Conservation (phyloP, 31 red algal genomes). For the Bonnemaisonia californica region DNA sequence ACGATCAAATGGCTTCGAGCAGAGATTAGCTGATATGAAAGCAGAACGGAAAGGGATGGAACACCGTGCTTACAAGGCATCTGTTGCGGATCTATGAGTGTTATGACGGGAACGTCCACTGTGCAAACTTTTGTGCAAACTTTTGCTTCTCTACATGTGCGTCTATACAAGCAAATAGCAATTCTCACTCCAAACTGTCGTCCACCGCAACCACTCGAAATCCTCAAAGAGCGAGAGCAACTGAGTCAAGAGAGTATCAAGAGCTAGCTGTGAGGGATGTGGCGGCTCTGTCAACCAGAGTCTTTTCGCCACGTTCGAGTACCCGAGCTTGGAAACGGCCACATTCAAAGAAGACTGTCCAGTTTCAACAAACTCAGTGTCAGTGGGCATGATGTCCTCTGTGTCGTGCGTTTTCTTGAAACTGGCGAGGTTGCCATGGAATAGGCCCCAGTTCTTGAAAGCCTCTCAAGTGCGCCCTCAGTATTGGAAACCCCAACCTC, state of each 20-base stretch:
- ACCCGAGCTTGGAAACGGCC: conserved; percentile 58
- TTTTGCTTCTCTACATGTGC: background rate
- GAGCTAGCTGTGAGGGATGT: background rate
- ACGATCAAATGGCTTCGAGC: conserved; percentile 52
- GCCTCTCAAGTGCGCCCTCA: conserved; percentile 38
- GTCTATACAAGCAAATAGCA: too few relatives aligned
- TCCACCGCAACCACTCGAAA: too few relatives aligned
- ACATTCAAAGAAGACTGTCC: conserved; percentile 46
- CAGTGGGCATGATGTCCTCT: conserved; percentile 74
- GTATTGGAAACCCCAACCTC: conserved; percentile 65
- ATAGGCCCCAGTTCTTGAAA: conserved; percentile 42
- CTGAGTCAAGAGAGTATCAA: background rate
- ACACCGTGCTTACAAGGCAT: conserved; percentile 44
- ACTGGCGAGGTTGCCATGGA: conserved; percentile 18
- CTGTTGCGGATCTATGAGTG: conserved; percentile 35
- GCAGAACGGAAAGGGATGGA: conserved; percentile 22
- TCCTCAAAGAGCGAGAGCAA: background rate
- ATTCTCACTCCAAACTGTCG: too few relatives aligned
- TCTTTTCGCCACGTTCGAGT: conserved; percentile 39
- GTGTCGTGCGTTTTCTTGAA: conserved; percentile 31
- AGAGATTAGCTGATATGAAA: conserved; percentile 30
- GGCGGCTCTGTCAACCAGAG: conserved; percentile 34
- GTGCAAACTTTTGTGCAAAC: too few relatives aligned
- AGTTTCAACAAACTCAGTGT: conserved; percentile 49
- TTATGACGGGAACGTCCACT: too few relatives aligned